Evolutionary conservation across 345 rosid genomes (phyloP).

Genomic region (Trapa bicornis): DNA sequence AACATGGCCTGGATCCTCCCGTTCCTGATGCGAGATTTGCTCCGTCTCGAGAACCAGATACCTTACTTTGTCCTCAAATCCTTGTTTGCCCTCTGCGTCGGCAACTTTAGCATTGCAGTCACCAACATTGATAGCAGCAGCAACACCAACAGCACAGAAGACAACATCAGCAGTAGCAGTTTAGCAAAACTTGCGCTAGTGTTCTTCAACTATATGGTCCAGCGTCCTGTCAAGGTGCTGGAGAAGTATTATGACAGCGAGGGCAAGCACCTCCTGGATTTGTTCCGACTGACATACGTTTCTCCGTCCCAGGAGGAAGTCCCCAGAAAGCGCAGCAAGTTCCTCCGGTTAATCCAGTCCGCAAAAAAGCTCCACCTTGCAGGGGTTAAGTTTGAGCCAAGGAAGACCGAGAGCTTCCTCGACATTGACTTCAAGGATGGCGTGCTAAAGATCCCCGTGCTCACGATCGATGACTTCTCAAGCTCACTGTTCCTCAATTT

Average conservation of each 20-base stretch:
- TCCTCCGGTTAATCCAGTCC: constrained; percentile 15
- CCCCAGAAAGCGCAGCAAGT: constrained; percentile 5
- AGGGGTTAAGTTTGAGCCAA: constrained; percentile 25
- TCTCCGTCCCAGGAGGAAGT: constrained; percentile 11
- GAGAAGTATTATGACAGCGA: constrained; percentile 10
- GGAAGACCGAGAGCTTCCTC: constrained; percentile 26
- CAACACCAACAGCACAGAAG: background rate
- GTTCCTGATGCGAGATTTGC: constrained; percentile 29
- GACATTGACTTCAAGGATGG: constrained; percentile 36
- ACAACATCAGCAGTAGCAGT: background rate
- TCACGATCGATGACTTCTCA: constrained; percentile 30
- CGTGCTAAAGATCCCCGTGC: constrained; percentile 31
- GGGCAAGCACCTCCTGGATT: constrained; percentile 38
- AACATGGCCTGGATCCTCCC: constrained; percentile 38
- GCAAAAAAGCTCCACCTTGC: constrained; percentile 36
- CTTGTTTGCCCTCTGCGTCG: constrained; percentile 17
- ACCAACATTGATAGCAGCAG: background rate
- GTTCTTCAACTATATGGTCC: constrained; percentile 30
- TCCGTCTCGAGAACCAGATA: constrained; percentile 49
- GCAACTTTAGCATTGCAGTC: background rate
- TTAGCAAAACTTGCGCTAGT: constrained; percentile 27
- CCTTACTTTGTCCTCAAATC: constrained; percentile 37
- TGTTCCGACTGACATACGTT: constrained; percentile 32
- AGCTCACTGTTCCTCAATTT: constrained; percentile 34
- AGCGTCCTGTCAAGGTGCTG: constrained; percentile 18